Evolutionary conservation across 352 stramenopile genomes (phyloP), one percentile per base, ranked within the genome.

Genomic region (Saprolegnia diclina): DNA sequence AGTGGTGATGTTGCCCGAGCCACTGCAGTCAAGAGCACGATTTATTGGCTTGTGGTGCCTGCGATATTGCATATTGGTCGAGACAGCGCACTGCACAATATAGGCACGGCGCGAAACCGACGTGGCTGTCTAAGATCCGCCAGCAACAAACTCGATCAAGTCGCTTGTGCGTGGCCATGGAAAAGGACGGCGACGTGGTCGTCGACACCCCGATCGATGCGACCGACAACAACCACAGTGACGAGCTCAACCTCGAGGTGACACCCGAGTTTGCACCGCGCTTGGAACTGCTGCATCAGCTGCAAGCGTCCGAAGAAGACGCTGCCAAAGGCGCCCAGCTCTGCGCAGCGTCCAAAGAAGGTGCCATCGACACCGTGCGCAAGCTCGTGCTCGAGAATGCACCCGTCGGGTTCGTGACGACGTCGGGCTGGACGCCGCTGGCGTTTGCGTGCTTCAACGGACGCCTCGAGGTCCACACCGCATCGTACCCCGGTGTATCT

Each of bases 391-490:
- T 52, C 9, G 78, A 85, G 35, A 80, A 82, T 11, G 77, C 78
- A 0, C 77, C 82, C 0, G 81, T 79, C 0, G 81, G 82, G 0
- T 94, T 94, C 62, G 77, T 89, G 38, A 82, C 84, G n/a, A 90
- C 86, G 72, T 84, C 74, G n/a, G 78, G 78, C 1, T 94, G 85
- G 85, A 94, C 84, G 9, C 80, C 81, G 5, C 56, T 91, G 24
- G 79, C 82, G 24, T 81, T 79, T 4, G 83, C 85, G 18, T 81
- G 82, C n/a, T 90, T 80, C 53, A 79, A 76, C 19, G 85, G 85
- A 44, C 82, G 76, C 56, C 78, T 75, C 44, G 80, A 91, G 21
- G 82, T 92, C 67, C n/a, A 66, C 5, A 19, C 16, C 5, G 35
- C 7, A 5, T 6, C 9, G 37, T 59, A 16, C 19, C 10, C 46